Percentiles rank a stretch among this genome's conserved stretches.
Conservation (phyloP, 768 basidiomycete genomes). For the Suillus americanus region DNA sequence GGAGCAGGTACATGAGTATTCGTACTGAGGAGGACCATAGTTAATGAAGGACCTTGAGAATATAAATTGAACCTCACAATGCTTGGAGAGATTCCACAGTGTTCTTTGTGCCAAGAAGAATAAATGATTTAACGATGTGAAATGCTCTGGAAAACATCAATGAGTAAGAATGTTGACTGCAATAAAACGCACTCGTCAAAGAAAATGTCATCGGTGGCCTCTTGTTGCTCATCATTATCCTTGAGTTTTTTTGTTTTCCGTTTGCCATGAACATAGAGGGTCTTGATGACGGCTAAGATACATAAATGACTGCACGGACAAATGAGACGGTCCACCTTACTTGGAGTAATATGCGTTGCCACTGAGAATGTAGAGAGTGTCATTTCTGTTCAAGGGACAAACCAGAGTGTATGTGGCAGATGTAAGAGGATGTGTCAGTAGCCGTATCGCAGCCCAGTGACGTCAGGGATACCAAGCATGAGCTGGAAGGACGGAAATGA, state of each 20-base stretch:
- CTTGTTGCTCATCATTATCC: constrained; percentile 33
- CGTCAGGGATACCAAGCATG: not conserved
- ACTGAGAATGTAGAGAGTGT: constrained; percentile 55
- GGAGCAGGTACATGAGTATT: constrained; percentile 72
- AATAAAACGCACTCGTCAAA: constrained; percentile 58
- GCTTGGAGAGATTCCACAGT: constrained; percentile 72
- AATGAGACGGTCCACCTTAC: constrained; percentile 23
- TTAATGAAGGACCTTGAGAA: not conserved
- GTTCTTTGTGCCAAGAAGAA: constrained; percentile 61
- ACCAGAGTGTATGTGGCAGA: not conserved
- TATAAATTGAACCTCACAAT: constrained; percentile 40
- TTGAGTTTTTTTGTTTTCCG: constrained; percentile 41
- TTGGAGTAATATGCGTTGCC: constrained; percentile 53
- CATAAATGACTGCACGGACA: not conserved
- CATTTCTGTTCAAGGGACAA: constrained; percentile 31
- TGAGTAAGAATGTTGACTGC: not conserved
- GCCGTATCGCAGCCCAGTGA: not conserved
- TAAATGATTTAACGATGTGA: constrained; percentile 71
- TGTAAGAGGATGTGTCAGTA: too few species aligned
- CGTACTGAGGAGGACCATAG: constrained; percentile 38
- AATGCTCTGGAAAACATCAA: constrained; percentile 48
- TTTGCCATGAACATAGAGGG: constrained; percentile 48
- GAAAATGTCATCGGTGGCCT: constrained; percentile 59
- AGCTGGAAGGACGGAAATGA: not conserved
- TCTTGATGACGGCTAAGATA: constrained; percentile 50